Base-by-base conservation (phyloP, 371 early-diverging fungal species). In the Mucor circinelloides region DNA sequence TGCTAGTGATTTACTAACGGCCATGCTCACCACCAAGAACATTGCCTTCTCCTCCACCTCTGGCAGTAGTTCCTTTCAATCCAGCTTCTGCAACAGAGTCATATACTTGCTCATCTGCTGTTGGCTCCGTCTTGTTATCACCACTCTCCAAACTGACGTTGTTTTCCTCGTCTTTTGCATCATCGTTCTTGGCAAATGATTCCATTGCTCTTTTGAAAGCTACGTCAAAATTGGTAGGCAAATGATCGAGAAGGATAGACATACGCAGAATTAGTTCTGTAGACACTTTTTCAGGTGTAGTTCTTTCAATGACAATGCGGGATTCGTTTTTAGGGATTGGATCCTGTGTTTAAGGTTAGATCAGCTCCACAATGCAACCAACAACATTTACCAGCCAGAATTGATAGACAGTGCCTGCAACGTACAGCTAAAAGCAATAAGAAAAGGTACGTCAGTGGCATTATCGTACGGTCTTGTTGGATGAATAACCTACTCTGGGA, bases 361-460 rank as follows among this genome's bases (percentile, higher is more conserved):
- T 13, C 8, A 19, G 1, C 7, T 46, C 5, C 1, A 17, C 0
- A 21, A 46, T 52, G 9, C 28, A 13, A 52, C 25, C 21, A 2
- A 2, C 6, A 36, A 0, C 21, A 44, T 46, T 64, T 61, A 71
- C 76, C 56, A 79, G 60, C 80, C 80, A 79, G 54, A 79, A 79
- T 58, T 79, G 80, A 63, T 76, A 79, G 2, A 79, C 73, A 17
- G 55, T 76, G 27, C 80, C 80, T 58, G 80, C 80, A 4, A 79
- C 75, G 60, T 79, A 79, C 17, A 79, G 56, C 80, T 79, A 66
- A 30, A 15, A 13, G 15, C 0, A n/a, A 2, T 23, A 23, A 32
- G 25, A 42, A 19, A 19, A 6, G n/a, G 27, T n/a, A n/a, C n/a
- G n/a, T 21, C 7, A 46, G 48, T 60, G 19, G 30, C 8, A 21